phyloP scores from a whole-genome alignment of 2,329 filamentous ascomycete species.

The Pseudopithomyces chartarum region DNA sequence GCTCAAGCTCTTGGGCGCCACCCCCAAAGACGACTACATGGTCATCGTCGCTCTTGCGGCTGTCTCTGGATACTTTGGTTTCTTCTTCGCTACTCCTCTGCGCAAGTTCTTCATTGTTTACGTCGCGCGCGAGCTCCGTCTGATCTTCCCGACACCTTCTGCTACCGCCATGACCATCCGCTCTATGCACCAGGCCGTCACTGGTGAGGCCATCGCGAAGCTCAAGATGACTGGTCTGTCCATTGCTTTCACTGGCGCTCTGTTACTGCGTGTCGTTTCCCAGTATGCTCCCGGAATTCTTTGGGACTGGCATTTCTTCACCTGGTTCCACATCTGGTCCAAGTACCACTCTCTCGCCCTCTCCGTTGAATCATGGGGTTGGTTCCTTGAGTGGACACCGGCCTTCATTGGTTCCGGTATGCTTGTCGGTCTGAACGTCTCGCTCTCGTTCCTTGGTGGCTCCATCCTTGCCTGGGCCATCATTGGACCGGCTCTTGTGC shows the following conservation, averaged over 20 bases:
- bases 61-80: conserved; percentile 67
- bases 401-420: conserved; percentile 66
- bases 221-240: conserved; percentile 62
- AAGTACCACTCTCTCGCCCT: conserved; percentile 57
- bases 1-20: conserved; percentile 53
- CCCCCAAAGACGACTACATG: conserved; percentile 61
- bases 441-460: conserved; percentile 62
- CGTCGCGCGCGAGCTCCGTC: conserved; percentile 63
- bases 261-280: conserved; percentile 60
- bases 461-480: conserved; percentile 62
- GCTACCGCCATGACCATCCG: conserved; percentile 67
- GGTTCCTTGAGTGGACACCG: conserved; percentile 64
- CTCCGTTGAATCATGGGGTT: conserved; percentile 65
- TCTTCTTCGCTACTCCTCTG: conserved; percentile 66
- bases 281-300: conserved; percentile 65
- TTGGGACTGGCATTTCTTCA: conserved; percentile 63
- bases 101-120: conserved; percentile 73
- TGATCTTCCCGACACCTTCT: conserved; percentile 65
- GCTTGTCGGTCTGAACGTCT: conserved; percentile 63
- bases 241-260: conserved; percentile 56
- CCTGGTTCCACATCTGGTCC: conserved; percentile 62
- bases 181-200: conserved; percentile 63
- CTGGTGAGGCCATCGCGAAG: conserved; percentile 58
- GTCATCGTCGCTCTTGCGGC: conserved; percentile 65
- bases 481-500: conserved; percentile 62